Evolutionary conservation across 768 basidiomycete genomes (phyloP).

Genomic region (Galerina marginata): DNA sequence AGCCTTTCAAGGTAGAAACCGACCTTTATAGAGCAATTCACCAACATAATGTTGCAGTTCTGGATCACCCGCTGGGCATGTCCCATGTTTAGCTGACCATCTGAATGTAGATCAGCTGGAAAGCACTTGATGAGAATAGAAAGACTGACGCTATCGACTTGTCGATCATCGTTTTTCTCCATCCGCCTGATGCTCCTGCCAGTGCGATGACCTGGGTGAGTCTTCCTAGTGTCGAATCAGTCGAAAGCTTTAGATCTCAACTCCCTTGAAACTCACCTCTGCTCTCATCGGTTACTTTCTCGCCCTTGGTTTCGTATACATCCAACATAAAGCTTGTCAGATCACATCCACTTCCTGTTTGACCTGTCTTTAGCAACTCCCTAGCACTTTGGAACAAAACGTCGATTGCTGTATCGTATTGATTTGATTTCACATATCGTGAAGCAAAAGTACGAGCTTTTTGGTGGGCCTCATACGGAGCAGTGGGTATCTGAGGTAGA

Average conservation of each 20-base stretch:
- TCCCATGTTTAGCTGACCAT: conserved; percentile 83
- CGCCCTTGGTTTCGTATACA: conserved; percentile 78
- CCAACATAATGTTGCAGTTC: conserved; percentile 90
- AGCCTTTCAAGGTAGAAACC: conserved; percentile 1
- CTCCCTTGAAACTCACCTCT: conserved; percentile 62
- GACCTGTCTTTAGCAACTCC: conserved; percentile 86
- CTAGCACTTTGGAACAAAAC: conserved; percentile 91
- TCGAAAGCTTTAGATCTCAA: background rate
- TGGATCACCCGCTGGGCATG: conserved; percentile 88
- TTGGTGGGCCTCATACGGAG: conserved; percentile 95
- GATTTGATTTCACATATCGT: conserved; percentile 78
- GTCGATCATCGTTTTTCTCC: conserved; percentile 92
- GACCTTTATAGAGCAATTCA: conserved; percentile 86
- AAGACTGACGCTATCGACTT: conserved; percentile 76
- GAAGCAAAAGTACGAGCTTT: conserved; percentile 96
- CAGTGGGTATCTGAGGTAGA: conserved; percentile 68
- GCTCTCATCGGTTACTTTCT: conserved; percentile 75
- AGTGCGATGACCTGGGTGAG: conserved; percentile 92
- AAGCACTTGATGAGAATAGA: conserved; percentile 4
- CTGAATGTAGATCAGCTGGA: conserved; percentile 45
- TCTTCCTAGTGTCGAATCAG: conserved; percentile 57
- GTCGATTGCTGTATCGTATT: conserved; percentile 88
- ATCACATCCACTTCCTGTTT: conserved; percentile 91
- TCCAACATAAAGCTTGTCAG: conserved; percentile 80
- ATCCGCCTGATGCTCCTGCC: conserved; percentile 76